Base-by-base conservation (phyloP, 2,329 filamentous ascomycete species). In the Dryadomyces quercus-mongolicae region DNA sequence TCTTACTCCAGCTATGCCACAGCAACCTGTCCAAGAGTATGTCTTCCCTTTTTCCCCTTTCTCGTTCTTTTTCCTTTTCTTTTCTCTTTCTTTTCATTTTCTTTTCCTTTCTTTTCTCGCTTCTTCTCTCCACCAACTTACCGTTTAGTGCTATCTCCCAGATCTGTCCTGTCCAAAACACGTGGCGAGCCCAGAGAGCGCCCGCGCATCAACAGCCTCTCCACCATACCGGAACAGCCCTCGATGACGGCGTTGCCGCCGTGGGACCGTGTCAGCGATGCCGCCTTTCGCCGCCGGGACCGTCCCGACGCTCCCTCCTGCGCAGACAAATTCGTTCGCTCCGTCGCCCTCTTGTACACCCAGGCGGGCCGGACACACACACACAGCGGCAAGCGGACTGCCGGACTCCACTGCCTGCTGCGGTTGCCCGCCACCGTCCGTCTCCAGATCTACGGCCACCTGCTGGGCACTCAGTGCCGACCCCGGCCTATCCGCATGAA, bases 401-500 rank as follows among this genome's bases (percentile, higher is more conserved):
- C 4, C 25, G 25, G 25, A 8, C 25, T 31, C 43, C 43, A 5
- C 5, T 10, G 16, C 3, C 43, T 16, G 36, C 13, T 44, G 16
- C 49, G 16, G 7, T 40, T 51, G 2, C 49, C 49, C 7, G 4
- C 31, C 15, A 21, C 49, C 16, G 40, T 51, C 38, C 49, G 49
- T 22, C 49, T 51, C 49, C 21, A 18, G 21, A 44, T 51, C 38
- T 51, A 51, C 40, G 16, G 40, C 21, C 49, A 51, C 40, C 12
- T 51, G 38, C 12, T 51, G 15, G 38, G 38, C 7, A 20, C 40
- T 13, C 20, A 10, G 18, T 10, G 3, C 16, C 22, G 16, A 18
- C 8, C 38, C 12, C 55, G 53, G 15, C 50, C 56, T 10, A 43
- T 59, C 34, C 54, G 57, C n/a, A 25, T 59, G 38, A 67, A 62